These are phyloP conservation scores for Phytophthora fragariae DNA, from an alignment of 352 stramenopile genomes.

Conservation along the genomic window DNA sequence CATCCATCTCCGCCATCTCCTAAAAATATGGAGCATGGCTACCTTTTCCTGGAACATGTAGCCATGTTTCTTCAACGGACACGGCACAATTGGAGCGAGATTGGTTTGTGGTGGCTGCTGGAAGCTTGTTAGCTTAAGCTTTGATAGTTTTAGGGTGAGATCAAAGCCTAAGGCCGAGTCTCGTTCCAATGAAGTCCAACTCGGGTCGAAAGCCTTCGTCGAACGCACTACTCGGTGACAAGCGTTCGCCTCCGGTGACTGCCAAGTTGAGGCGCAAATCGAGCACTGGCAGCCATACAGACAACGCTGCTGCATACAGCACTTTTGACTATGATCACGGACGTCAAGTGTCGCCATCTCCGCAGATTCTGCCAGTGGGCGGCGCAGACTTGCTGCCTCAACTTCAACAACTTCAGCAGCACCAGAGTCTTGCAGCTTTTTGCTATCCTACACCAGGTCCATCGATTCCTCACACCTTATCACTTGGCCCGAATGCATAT, in stretches of 20 bases:
- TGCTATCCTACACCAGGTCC: constrained; percentile 38
- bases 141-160: neutral
- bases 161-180: neutral
- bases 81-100: constrained; percentile 5
- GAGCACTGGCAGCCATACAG: constrained; percentile 12
- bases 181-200: constrained; percentile 28
- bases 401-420: constrained; percentile 55
- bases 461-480: constrained; percentile 28
- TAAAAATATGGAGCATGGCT: constrained; percentile 18
- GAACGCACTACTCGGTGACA: constrained; percentile 24
- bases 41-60: constrained; percentile 6
- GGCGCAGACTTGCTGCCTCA: constrained; percentile 52
- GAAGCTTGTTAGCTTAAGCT: neutral
- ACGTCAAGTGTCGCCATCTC: constrained; percentile 20
- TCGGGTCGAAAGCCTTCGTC: constrained; percentile 33
- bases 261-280: constrained; percentile 26
- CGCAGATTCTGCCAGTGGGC: constrained; percentile 28
- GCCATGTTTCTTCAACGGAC: constrained; percentile 24
- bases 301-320: constrained; percentile 6
- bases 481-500: constrained; percentile 26
- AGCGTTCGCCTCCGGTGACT: constrained; percentile 29
- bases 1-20: neutral
- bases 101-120: neutral
- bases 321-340: constrained; percentile 27
- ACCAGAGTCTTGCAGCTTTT: constrained; percentile 44